Evolutionary conservation across 768 basidiomycete genomes (phyloP).

Genomic region (Porphyrellus cyaneotinctus): DNA sequence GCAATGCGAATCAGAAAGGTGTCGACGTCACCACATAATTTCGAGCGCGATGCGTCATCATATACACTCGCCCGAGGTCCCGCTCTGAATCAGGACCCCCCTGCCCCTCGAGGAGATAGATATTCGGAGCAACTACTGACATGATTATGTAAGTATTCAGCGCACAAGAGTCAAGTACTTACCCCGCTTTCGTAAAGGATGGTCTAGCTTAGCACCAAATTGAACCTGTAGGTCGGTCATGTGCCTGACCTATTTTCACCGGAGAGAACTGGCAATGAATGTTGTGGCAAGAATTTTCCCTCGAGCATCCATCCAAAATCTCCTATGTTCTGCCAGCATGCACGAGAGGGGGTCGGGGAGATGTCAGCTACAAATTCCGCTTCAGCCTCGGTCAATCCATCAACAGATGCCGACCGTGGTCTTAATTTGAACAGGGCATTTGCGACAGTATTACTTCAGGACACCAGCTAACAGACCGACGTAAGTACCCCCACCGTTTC

Average conservation of each 20-base stretch:
- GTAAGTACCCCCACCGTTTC: background rate
- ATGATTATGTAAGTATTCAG: background rate
- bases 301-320: background rate
- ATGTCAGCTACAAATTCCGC: background rate
- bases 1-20: slow-evolving; percentile 4
- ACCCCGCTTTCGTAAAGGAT: slow-evolving; percentile 20
- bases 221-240: background rate
- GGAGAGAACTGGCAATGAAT: background rate
- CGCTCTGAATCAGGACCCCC: background rate
- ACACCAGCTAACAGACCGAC: background rate
- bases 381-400: slow-evolving; percentile 8
- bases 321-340: background rate
- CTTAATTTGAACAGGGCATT: slow-evolving; percentile 2
- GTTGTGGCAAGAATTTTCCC: slow-evolving; percentile 1
- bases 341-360: background rate
- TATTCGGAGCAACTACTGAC: background rate
- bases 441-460: background rate
- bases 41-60: background rate
- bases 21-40: background rate
- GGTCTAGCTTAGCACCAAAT: background rate
- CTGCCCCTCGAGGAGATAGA: background rate
- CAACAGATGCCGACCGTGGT: slow-evolving; percentile 8
- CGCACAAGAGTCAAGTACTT: slow-evolving; percentile 21
- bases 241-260: background rate
- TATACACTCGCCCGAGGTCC: background rate